A percentile compares a stretch with the other conserved stretches of the same genome.
These are phyloP conservation scores for Vigna trinervia DNA, from an alignment of 306 rosid genomes.

Conservation along the genomic window DNA sequence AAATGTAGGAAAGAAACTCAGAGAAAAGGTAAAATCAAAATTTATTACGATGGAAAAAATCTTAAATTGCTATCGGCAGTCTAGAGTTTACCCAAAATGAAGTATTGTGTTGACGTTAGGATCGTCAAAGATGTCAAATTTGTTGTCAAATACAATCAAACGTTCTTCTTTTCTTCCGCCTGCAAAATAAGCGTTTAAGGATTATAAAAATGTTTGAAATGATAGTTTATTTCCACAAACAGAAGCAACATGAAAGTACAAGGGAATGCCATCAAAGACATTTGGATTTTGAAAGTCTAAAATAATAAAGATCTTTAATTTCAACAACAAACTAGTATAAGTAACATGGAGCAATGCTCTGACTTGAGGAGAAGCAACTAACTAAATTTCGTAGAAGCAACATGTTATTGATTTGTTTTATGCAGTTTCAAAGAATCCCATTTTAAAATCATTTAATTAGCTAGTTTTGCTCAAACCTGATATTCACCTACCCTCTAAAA, in stretches of 20 bases:
- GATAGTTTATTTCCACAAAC: conserved; percentile 30
- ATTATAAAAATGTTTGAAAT: conserved; percentile 1
- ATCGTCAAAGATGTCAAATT: conserved; percentile 30
- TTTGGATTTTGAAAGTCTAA: neutral
- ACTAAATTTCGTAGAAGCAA: conserved; percentile 15
- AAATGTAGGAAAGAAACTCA: neutral
- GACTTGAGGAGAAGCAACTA: conserved; percentile 26
- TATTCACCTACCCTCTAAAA: conserved; percentile 12
- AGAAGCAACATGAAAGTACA: conserved; percentile 21
- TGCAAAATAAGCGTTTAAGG: conserved; percentile 44
- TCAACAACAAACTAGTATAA: conserved; percentile 18
- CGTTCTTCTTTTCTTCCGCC: conserved; percentile 53
- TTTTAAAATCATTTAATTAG: conserved; percentile 6
- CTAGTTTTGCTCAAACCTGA: conserved; percentile 2
- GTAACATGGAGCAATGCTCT: conserved; percentile 15
- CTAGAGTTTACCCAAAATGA: conserved; percentile 27
- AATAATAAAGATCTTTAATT: too few species aligned
- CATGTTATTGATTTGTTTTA: conserved; percentile 9
- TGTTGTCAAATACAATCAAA: conserved; percentile 25
- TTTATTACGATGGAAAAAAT: conserved; percentile 29
- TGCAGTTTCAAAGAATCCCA: conserved; percentile 28
- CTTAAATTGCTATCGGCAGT: neutral
- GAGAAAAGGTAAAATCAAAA: conserved; percentile 4
- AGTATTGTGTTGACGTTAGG: conserved; percentile 26
- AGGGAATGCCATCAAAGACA: conserved; percentile 7